These are phyloP conservation scores for Ceriops tagal DNA, from an alignment of 345 rosid species.

Conservation along the genomic window DNA sequence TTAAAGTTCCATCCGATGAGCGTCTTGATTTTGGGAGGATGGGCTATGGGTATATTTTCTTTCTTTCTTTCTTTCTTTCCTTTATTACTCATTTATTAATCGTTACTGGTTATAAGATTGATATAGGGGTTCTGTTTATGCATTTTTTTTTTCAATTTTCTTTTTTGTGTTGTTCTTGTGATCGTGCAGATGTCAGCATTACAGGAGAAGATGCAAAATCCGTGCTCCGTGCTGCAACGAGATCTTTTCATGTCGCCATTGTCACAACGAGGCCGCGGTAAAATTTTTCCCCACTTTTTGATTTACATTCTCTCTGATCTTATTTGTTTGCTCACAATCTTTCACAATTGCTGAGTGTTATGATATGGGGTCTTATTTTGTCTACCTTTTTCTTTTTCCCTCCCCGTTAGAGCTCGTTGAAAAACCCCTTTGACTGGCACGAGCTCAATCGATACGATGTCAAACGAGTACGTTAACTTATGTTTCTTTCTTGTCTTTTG, in stretches of 20 bases:
- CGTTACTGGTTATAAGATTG: not conserved
- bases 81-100: not conserved
- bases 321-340: not conserved
- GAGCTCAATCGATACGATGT: slow-evolving; percentile 81
- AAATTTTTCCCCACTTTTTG: slow-evolving; percentile 3
- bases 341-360: not conserved
- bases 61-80: not conserved
- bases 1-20: slow-evolving; percentile 36
- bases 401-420: slow-evolving; percentile 51
- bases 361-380: not conserved
- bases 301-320: not conserved
- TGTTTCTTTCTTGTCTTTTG: not conserved
- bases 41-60: slow-evolving; percentile 67
- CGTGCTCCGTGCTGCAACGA: slow-evolving; percentile 96
- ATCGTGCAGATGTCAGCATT: slow-evolving; percentile 73
- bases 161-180: not conserved
- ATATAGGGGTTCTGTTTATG: not conserved
- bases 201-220: slow-evolving; percentile 87
- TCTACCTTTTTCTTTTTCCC: not conserved
- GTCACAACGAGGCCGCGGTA: slow-evolving; percentile 86
- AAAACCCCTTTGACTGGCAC: slow-evolving; percentile 56
- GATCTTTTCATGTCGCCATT: slow-evolving; percentile 86
- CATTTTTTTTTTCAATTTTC: not conserved
- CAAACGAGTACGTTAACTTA: slow-evolving; percentile 48
- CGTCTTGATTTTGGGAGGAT: slow-evolving; percentile 89